A percentile compares a stretch with the other conserved stretches of the same genome.
These are phyloP conservation scores for Fusarium miscanthi DNA, from an alignment of 2,329 filamentous ascomycete genomes.

Conservation along the genomic window DNA sequence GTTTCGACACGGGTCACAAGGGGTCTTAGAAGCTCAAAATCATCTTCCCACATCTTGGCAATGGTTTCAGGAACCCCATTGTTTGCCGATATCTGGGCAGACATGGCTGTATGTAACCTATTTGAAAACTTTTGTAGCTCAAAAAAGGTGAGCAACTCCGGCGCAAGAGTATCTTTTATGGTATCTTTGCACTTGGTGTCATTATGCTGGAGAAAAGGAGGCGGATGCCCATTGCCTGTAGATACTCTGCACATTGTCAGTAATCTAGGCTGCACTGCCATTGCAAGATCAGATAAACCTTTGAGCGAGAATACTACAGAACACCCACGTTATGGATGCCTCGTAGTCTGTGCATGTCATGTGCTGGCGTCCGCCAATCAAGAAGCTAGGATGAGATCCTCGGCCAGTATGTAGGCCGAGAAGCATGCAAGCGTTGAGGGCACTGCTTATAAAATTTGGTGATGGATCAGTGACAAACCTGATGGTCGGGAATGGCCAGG, in stretches of 20 bases:
- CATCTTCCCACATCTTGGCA: slow-evolving; percentile 62
- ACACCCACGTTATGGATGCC: slow-evolving; percentile 64
- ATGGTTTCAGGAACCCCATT: slow-evolving; percentile 59
- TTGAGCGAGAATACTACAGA: slow-evolving; percentile 64
- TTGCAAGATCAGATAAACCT: slow-evolving; percentile 48
- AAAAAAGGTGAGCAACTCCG: slow-evolving; percentile 56
- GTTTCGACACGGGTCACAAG: slow-evolving; percentile 59
- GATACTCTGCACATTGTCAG: slow-evolving; percentile 42
- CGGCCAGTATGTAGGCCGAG: slow-evolving; percentile 64
- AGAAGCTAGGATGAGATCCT: slow-evolving; percentile 62
- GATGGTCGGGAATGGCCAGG: slow-evolving; percentile 64
- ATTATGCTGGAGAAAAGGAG: slow-evolving; percentile 62
- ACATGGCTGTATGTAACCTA: slow-evolving; percentile 60
- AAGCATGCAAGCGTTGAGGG: slow-evolving; percentile 60
- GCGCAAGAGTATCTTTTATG: slow-evolving; percentile 55
- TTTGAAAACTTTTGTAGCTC: slow-evolving; percentile 64
- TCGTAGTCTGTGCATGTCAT: slow-evolving; percentile 62
- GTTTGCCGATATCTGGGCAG: slow-evolving; percentile 58
- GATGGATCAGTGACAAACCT: slow-evolving; percentile 64
- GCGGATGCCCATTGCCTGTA: slow-evolving; percentile 59
- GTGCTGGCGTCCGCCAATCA: slow-evolving; percentile 56
- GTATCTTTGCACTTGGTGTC: slow-evolving; percentile 57
- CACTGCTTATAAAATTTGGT: slow-evolving; percentile 58
- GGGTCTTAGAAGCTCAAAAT: slow-evolving; percentile 61
- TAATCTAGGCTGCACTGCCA: neutral